Evolutionary conservation across 768 basidiomycete species (phyloP).

Genomic region (Porpolomopsis calyptriformis): DNA sequence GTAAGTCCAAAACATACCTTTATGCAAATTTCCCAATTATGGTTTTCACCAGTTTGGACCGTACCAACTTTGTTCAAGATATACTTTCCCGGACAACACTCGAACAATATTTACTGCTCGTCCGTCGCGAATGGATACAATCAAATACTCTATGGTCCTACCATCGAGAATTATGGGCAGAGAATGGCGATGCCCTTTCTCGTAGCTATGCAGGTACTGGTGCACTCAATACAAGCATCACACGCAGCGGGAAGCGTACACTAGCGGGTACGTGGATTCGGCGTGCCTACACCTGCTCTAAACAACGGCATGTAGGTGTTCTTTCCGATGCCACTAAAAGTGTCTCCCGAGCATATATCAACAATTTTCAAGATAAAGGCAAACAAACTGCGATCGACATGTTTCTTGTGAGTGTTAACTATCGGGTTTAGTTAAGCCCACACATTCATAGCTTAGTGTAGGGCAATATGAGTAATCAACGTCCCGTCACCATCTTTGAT

Average conservation of each 20-base stretch:
- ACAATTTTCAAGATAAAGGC: slow-evolving; percentile 91
- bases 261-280: slow-evolving; percentile 49
- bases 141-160: slow-evolving; percentile 66
- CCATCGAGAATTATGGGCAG: slow-evolving; percentile 94
- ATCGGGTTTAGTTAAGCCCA: not conserved
- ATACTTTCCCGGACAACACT: slow-evolving; percentile 77
- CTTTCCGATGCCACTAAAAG: slow-evolving; percentile 96
- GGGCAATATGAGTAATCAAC: slow-evolving; percentile 89
- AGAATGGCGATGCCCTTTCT: slow-evolving; percentile 88
- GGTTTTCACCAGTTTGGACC: slow-evolving; percentile 59
- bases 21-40: slow-evolving; percentile 4
- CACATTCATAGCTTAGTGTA: slow-evolving; percentile 22
- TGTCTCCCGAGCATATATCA: slow-evolving; percentile 91
- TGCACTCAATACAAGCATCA: slow-evolving; percentile 92
- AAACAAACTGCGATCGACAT: slow-evolving; percentile 95
- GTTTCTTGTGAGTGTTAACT: slow-evolving; percentile 62
- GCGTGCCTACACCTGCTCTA: slow-evolving; percentile 5
- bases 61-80: slow-evolving; percentile 96
- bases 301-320: slow-evolving; percentile 41
- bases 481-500: slow-evolving; percentile 84
- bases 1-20: slow-evolving; percentile 29
- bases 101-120: slow-evolving; percentile 72
- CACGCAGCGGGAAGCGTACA: slow-evolving; percentile 88
- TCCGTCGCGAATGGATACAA: slow-evolving; percentile 66
- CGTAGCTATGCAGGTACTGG: slow-evolving; percentile 92